phyloP scores from a whole-genome alignment of 345 rosid species.

The Diplotaxis tenuifolia region DNA sequence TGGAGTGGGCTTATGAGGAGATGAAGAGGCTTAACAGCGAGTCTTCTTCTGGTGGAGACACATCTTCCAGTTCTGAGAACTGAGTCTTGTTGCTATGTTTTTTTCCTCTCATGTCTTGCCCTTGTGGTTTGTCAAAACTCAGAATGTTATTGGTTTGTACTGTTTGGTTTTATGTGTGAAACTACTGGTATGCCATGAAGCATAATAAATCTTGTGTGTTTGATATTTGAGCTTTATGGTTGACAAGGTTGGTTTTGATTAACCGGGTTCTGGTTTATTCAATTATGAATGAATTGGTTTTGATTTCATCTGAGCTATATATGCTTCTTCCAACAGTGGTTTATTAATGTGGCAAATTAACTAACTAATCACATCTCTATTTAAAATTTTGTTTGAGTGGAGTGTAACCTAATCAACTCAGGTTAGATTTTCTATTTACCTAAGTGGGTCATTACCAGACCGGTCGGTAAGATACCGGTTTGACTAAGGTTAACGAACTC shows the following conservation, averaged over 20 bases:
- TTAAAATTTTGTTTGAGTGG: not conserved
- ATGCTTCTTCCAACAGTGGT: not conserved
- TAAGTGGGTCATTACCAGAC: constrained; percentile 11
- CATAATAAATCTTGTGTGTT: not conserved
- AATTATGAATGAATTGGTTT: not conserved
- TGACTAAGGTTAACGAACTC: too few relatives aligned
- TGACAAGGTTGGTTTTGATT: not conserved
- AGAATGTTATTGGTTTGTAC: not conserved
- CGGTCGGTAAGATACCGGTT: too few relatives aligned
- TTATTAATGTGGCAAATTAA: not conserved
- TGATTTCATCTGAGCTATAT: not conserved
- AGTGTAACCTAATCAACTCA: too few relatives aligned
- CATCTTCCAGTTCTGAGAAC: constrained; percentile 55
- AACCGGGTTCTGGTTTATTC: not conserved
- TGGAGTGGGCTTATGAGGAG: constrained; percentile 97
- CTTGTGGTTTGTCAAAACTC: not conserved
- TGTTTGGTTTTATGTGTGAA: not conserved
- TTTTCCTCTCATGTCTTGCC: not conserved
- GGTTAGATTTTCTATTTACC: not conserved
- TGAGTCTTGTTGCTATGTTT: constrained; percentile 18
- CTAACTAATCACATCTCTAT: too few relatives aligned
- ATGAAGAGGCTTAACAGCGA: constrained; percentile 53
- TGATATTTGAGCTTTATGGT: too few relatives aligned
- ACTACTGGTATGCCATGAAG: not conserved
- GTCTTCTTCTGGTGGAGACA: constrained; percentile 43